Evolutionary conservation across 2,329 filamentous ascomycete species (phyloP), one percentile per base, ranked within the genome.

Genomic region (Lachnellula occidentalis): DNA sequence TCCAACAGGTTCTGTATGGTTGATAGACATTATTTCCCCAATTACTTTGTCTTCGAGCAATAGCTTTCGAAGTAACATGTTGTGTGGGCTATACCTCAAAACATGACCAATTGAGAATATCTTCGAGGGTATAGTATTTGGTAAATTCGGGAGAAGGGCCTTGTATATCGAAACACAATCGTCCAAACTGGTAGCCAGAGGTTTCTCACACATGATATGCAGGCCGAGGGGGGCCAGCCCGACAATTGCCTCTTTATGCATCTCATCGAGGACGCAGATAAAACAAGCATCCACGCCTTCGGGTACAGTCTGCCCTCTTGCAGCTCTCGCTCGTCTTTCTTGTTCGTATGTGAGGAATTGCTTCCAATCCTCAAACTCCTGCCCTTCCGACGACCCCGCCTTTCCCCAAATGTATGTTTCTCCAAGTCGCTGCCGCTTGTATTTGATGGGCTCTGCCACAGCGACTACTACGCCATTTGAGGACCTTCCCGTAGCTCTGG

Each of bases 141-240:
- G 65, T 54, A 66, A 64, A 57, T 64, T 62, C 6, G 71, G 69
- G 14, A 72, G 67, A 59, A 89, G 68, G 1, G 84, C 78, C 48
- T 73, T 73, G 69, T 84, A 90, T 65, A 95, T 92, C 43, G 76
- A 77, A 36, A 96, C 74, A 67, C 91, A 96, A 64, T 94, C 90
- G 17, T 78, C 71, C 27, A 97, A 74, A 0, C 82, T 87, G 21
- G 90, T 90, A 0, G 91, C 90, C 51, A 99, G 74, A 2, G 94
- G 94, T 73, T 99, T 99, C 76, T 99, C 94, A 69, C 91, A 95
- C 78, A 96, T 88, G 60, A 97, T 83, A 70, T 96, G 91, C 47
- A 96, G 73, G 2, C 76, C 80, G 75, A 85, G 73, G 12, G 81
- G 81, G 1, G 88, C 86, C 50, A 96, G 77, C 1, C 83, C 87